Evolutionary conservation across 2,329 filamentous ascomycete species (phyloP).

Genomic region (Ceratocystis diversiconidia): DNA sequence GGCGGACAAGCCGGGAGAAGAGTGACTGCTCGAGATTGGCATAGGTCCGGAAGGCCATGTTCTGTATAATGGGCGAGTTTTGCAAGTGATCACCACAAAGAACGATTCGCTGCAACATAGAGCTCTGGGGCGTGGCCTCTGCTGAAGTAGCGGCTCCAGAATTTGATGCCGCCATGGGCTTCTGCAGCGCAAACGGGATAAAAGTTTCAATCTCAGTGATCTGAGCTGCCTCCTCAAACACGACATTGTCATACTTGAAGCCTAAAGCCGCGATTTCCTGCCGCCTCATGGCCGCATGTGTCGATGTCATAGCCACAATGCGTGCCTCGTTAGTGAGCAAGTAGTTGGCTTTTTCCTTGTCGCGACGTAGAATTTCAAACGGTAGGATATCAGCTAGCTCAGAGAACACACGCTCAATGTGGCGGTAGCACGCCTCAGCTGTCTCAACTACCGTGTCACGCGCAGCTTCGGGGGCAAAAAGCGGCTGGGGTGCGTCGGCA

Average conservation of each 20-base stretch:
- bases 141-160: not conserved
- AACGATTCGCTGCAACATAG: conserved; percentile 66
- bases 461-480: conserved; percentile 56
- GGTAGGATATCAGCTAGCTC: conserved; percentile 87
- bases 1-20: conserved; percentile 76
- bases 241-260: conserved; percentile 92
- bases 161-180: conserved; percentile 46
- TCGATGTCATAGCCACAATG: conserved; percentile 97
- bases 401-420: conserved; percentile 79
- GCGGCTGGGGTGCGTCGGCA: conserved; percentile 67
- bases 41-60: conserved; percentile 83
- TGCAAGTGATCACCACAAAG: conserved; percentile 92
- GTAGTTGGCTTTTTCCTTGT: conserved; percentile 90
- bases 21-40: conserved; percentile 92
- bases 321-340: conserved; percentile 90
- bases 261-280: conserved; percentile 83
- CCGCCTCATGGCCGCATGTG: conserved; percentile 86
- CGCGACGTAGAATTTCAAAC: conserved; percentile 81
- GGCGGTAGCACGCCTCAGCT: conserved; percentile 70
- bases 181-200: conserved; percentile 86
- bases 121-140: conserved; percentile 34
- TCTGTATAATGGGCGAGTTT: conserved; percentile 92
- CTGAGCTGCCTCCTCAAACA: conserved; percentile 97
- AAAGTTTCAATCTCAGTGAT: conserved; percentile 97
- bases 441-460: conserved; percentile 59